Evolutionary conservation across 164 flowering plant species (phyloP), one percentile per base, ranked within the genome.

Genomic region (Magnolia changhungtana): DNA sequence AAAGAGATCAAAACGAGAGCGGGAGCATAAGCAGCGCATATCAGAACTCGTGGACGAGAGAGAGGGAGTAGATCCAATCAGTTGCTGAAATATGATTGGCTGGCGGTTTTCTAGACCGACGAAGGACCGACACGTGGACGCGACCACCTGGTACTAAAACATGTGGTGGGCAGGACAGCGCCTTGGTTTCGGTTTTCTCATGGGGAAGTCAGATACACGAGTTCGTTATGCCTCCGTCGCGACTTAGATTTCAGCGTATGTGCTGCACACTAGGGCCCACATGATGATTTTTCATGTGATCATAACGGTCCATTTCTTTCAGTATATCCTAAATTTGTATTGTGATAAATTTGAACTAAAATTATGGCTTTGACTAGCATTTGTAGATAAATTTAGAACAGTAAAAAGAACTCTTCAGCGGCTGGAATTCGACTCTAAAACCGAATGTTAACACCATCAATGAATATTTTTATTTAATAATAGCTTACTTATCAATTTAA

Each of bases 31-130:
- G 16, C 19, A 21, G 9, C 7, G 81, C 67, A 52, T 55, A 67
- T 71, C 71, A 13, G 23, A 79, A 79, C 45, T 75, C 14, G 78
- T 75, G 78, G 78, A 67, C 69, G 75, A 55, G 73, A 79, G 52
- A 4, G 7, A 13, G 63, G 2, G 72, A 66, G 29, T 10, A 55
- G 75, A 75, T 79, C 55, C 78, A 66, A 79, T 79, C 81, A 66
- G 24, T 79, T 79, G 29, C 76, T 72, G 27, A 27, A 24, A 2
- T 27, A 4, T 49, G 19, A 79, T 75, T 79, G 78, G 81, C 29
- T 6, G 19, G 16, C 0, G 29, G 13, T 65, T 65, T 7, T 4
- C 1, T 24, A 4, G 37, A 1, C 7, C 4, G 31, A 21, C 13
- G 29, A 20, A 16, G 29, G 31, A 20, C 29, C 37, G 68, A 65